Evolutionary conservation across 208 protist species (phyloP).

Genomic region (Acanthamoeba triangularis): DNA sequence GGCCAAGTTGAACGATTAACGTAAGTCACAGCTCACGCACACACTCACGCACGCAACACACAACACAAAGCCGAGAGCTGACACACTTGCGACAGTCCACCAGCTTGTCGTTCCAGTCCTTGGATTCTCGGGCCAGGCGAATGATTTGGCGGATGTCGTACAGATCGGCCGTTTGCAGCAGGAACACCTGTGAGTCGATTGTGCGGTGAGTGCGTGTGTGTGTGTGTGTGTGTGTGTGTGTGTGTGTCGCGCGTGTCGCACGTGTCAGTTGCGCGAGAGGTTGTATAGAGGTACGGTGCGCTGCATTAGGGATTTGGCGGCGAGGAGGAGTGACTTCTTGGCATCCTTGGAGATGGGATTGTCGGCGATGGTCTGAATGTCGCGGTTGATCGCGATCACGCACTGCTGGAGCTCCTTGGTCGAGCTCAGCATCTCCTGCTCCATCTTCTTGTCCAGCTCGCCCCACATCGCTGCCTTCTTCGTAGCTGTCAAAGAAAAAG

Average conservation of each 20-base stretch:
- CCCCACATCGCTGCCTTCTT: constrained; percentile 27
- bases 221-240: not conserved
- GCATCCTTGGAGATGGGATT: constrained; percentile 60
- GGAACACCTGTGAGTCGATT: not conserved
- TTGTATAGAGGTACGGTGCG: not conserved
- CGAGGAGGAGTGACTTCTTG: constrained; percentile 35
- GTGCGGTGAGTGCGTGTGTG: not conserved
- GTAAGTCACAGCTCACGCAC: no score
- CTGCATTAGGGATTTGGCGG: constrained; percentile 51
- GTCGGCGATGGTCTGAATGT: constrained; percentile 59
- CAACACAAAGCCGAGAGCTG: not conserved
- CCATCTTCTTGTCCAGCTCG: constrained; percentile 28
- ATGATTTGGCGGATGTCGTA: constrained; percentile 56
- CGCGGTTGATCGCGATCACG: not conserved
- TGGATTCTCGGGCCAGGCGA: not conserved
- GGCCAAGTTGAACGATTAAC: no score
- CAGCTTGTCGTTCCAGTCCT: constrained; percentile 39
- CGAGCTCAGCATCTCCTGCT: not conserved
- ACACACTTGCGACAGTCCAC: not conserved
- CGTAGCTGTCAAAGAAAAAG: not conserved
- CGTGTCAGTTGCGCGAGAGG: not conserved
- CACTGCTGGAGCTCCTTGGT: constrained; percentile 53
- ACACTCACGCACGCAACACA: no score
- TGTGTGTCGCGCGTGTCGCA: not conserved
- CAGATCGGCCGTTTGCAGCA: constrained; percentile 32